Conservation (phyloP, 1,139 yeast genomes). For the Suhomyces panamericanus region DNA sequence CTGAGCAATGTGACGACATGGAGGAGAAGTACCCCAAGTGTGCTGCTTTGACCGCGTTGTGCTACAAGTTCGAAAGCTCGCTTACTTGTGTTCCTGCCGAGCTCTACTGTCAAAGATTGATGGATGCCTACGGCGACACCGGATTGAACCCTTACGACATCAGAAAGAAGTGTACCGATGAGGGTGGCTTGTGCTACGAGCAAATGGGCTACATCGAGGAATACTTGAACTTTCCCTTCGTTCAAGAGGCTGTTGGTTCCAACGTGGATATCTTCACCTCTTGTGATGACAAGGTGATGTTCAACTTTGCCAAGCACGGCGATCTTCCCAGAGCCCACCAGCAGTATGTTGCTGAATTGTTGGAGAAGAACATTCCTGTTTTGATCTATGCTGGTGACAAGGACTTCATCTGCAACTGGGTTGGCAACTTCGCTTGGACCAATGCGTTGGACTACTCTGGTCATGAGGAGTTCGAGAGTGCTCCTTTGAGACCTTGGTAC, state of each 20-base stretch:
- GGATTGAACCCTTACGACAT: constrained; percentile 73
- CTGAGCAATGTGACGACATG: constrained; percentile 61
- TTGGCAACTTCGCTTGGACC: constrained; percentile 40
- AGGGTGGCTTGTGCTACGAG: constrained; percentile 55
- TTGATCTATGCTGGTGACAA: constrained; percentile 44
- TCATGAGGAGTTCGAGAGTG: constrained; percentile 26
- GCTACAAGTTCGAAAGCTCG: constrained; percentile 49
- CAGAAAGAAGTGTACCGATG: constrained; percentile 56
- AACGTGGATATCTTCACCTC: constrained; percentile 55
- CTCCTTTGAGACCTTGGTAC: constrained; percentile 44
- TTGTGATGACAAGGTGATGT: constrained; percentile 58
- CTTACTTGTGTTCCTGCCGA: constrained; percentile 57
- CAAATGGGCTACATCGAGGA: constrained; percentile 55
- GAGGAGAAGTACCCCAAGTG: constrained; percentile 55
- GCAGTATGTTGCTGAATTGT: constrained; percentile 54
- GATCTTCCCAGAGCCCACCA: constrained; percentile 71
- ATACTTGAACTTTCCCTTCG: constrained; percentile 59
- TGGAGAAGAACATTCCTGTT: constrained; percentile 49
- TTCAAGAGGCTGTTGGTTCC: constrained; percentile 62
- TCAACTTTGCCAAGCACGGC: constrained; percentile 56
- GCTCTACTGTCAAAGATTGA: constrained; percentile 39
- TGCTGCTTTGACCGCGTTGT: constrained; percentile 49
- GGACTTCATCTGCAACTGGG: constrained; percentile 43
- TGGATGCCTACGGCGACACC: constrained; percentile 55
- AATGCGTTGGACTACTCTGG: constrained; percentile 31